phyloP scores from a whole-genome alignment of 495 filamentous ascomycete genomes.

The Chaetomium cochliodes region DNA sequence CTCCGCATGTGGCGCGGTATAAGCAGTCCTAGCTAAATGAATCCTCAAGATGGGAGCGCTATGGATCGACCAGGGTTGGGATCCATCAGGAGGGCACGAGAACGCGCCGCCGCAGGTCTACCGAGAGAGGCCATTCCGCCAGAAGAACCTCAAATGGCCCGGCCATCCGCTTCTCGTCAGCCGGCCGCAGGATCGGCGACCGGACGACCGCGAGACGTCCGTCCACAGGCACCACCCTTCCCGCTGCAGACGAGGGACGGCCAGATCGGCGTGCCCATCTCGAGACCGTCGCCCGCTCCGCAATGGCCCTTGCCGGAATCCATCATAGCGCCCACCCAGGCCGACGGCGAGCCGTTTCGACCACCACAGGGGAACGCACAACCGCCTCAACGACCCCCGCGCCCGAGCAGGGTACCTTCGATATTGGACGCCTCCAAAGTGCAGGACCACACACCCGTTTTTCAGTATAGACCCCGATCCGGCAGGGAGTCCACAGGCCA shows the following conservation, averaged over 20 bases:
- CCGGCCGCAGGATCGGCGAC: constrained; percentile 34
- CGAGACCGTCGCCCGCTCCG: constrained; percentile 50
- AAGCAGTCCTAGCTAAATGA: constrained; percentile 45
- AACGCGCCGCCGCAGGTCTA: constrained; percentile 39
- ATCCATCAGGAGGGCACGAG: constrained; percentile 50
- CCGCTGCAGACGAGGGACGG: constrained; percentile 43
- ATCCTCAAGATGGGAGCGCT: constrained; percentile 49
- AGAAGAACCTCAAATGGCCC: constrained; percentile 51
- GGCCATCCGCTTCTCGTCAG: constrained; percentile 44
- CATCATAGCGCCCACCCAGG: constrained; percentile 39
- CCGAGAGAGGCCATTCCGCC: constrained; percentile 29
- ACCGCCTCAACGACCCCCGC: constrained; percentile 66
- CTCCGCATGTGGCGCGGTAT: constrained; percentile 29
- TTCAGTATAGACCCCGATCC: constrained; percentile 50
- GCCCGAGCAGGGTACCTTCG: constrained; percentile 59
- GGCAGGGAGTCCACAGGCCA: constrained; percentile 31
- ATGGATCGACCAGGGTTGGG: constrained; percentile 45
- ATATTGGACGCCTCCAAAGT: constrained; percentile 51
- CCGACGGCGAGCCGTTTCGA: constrained; percentile 45
- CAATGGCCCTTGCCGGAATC: constrained; percentile 56
- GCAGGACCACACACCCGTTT: constrained; percentile 52
- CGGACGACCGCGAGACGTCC: constrained; percentile 34
- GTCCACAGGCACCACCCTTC: constrained; percentile 38
- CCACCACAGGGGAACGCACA: constrained; percentile 53
- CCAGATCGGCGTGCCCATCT: constrained; percentile 51